Evolutionary conservation across 169 alveolate genomes (phyloP).

Genomic region (Plasmodium relictum): DNA sequence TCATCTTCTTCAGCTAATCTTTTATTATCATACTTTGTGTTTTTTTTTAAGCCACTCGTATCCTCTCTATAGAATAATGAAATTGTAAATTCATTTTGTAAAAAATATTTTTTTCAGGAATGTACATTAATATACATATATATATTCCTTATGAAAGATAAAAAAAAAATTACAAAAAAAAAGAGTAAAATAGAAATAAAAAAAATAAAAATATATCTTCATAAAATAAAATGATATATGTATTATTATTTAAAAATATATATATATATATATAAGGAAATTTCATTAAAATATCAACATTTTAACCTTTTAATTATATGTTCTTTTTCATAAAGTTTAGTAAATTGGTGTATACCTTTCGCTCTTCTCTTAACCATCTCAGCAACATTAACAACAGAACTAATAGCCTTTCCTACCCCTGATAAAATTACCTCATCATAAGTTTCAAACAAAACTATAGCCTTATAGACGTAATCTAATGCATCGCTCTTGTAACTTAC

Average conservation of each 20-base stretch:
- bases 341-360: conserved; percentile 63
- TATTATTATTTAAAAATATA: not conserved
- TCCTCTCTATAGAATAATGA: conserved; percentile 32
- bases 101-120: not conserved
- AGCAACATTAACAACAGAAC: conserved; percentile 74
- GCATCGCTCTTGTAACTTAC: conserved; percentile 72
- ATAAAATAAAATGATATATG: not conserved
- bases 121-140: not conserved
- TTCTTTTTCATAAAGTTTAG: conserved; percentile 61
- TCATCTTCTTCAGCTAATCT: conserved; percentile 17
- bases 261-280: not conserved
- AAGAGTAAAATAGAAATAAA: not conserved
- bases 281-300: not conserved
- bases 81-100: not conserved
- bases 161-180: not conserved
- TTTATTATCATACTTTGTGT: conserved; percentile 27
- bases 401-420: conserved; percentile 78
- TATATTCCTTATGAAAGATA: not conserved
- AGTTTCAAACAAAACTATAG: conserved; percentile 60
- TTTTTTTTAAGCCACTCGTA: conserved; percentile 22
- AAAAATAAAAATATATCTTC: not conserved
- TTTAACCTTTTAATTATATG: conserved; percentile 53
- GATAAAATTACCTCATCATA: conserved; percentile 62
- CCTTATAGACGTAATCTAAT: conserved; percentile 72
- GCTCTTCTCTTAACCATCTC: conserved; percentile 76